Evolutionary conservation across 2,329 filamentous ascomycete genomes (phyloP).

Genomic region (Aspergillus eucalypticola): DNA sequence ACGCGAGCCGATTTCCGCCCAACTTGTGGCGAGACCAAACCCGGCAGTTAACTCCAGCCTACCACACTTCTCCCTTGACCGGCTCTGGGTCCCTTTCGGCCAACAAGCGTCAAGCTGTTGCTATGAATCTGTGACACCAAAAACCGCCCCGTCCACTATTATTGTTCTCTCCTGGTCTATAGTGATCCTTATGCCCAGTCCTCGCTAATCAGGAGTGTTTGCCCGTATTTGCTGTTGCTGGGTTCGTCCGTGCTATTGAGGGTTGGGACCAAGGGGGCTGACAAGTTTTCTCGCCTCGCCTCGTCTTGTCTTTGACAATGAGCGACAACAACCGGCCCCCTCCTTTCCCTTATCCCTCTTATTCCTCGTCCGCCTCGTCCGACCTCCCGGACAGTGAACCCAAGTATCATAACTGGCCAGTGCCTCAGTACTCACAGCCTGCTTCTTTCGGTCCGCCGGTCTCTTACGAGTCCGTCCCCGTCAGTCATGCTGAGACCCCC

Average conservation of each 20-base stretch:
- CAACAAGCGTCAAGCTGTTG: constrained; percentile 3
- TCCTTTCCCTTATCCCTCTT: constrained; percentile 17
- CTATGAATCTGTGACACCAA: not conserved
- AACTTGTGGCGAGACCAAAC: constrained; percentile 7
- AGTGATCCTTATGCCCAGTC: not conserved
- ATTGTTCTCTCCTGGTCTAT: constrained; percentile 14
- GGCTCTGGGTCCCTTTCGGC: constrained; percentile 6
- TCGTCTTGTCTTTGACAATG: constrained; percentile 19
- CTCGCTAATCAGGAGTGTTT: not conserved
- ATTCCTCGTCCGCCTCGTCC: constrained; percentile 19
- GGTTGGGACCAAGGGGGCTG: constrained; percentile 14
- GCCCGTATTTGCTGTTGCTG: constrained; percentile 1
- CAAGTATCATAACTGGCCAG: constrained; percentile 17
- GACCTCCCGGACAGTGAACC: constrained; percentile 20
- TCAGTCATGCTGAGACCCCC: constrained; percentile 17
- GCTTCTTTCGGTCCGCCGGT: constrained; percentile 16
- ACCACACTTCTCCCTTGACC: constrained; percentile 13
- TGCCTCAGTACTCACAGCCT: constrained; percentile 21
- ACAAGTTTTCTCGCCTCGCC: constrained; percentile 11
- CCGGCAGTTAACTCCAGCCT: constrained; percentile 23
- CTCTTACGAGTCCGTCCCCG: constrained; percentile 17
- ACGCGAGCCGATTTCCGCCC: constrained; percentile 12
- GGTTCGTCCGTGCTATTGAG: constrained; percentile 5
- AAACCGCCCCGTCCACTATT: constrained; percentile 4
- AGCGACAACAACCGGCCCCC: constrained; percentile 23